Percentiles rank a stretch among this genome's conserved stretches.
Conservation (phyloP, 2,329 filamentous ascomycete genomes). For the Phaeosphaeriaceae sp. region DNA sequence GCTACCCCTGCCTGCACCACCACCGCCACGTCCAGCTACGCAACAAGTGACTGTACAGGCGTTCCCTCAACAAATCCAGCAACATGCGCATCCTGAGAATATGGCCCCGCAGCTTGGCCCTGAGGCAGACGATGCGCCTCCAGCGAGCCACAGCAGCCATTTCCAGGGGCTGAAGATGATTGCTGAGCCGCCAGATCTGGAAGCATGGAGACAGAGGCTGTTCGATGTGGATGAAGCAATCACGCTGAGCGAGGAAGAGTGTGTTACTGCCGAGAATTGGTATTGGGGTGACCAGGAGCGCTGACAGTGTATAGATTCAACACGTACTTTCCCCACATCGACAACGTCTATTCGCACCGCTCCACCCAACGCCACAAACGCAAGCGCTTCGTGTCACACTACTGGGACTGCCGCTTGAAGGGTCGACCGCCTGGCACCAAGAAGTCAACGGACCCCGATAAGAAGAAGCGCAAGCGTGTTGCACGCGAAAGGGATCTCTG, state of each 20-base stretch:
- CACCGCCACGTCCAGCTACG: conserved; percentile 16
- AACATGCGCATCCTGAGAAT: conserved; percentile 12
- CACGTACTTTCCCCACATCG: conserved; percentile 82
- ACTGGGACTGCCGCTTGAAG: conserved; percentile 85
- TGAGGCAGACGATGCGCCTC: conserved; percentile 32
- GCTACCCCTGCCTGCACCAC: conserved; percentile 23
- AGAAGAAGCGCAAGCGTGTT: conserved; percentile 81
- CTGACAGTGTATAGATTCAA: conserved; percentile 65
- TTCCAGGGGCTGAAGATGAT: conserved; percentile 64
- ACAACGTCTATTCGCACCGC: conserved; percentile 85
- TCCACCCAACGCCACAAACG: conserved; percentile 83
- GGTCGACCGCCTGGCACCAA: conserved; percentile 79
- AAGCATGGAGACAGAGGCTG: conserved; percentile 73
- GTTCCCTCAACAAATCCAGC: conserved; percentile 20
- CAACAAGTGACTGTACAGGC: conserved; percentile 18
- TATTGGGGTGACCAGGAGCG: neutral
- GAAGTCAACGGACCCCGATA: conserved; percentile 80
- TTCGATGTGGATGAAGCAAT: conserved; percentile 80
- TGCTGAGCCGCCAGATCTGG: conserved; percentile 71
- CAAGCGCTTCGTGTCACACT: conserved; percentile 82
- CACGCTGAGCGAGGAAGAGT: conserved; percentile 77
- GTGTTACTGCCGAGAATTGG: conserved; percentile 36
- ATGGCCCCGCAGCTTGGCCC: conserved; percentile 8
- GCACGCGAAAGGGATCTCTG: conserved; percentile 81
- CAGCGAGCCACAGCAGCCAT: conserved; percentile 61